A percentile compares a stretch with the other conserved stretches of the same genome.
phyloP scores from a whole-genome alignment of 1,284 basidiomycete species.

The Dichomitus squalens region DNA sequence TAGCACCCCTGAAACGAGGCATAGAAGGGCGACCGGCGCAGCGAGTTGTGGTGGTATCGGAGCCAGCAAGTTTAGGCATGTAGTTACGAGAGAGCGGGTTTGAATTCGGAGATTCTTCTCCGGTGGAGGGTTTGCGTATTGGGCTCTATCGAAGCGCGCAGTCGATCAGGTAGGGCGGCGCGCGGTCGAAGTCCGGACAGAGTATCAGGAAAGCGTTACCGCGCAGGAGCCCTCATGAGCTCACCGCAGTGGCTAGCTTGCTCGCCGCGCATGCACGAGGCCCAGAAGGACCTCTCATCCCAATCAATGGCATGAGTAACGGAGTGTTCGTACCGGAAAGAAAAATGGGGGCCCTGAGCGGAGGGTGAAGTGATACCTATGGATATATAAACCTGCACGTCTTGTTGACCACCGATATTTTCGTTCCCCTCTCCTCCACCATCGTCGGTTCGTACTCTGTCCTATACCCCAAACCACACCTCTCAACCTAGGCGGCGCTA shows the following conservation, averaged over 20 bases:
- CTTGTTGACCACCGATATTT: neutral
- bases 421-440: neutral
- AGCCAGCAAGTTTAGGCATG: neutral
- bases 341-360: neutral
- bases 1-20: neutral
- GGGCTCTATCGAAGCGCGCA: neutral
- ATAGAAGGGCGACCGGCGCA: neutral
- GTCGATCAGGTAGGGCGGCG: neutral
- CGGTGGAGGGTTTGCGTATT: neutral
- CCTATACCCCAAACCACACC: neutral
- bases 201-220: neutral
- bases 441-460: neutral
- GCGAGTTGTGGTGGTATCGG: neutral
- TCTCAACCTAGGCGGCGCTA: too few species aligned
- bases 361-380: neutral
- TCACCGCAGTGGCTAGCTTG: neutral
- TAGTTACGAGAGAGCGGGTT: slow-evolving; percentile 2
- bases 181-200: neutral
- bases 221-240: neutral
- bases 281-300: neutral
- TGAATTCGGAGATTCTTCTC: neutral
- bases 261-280: slow-evolving; percentile 7
- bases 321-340: neutral
- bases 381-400: neutral
- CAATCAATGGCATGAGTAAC: too few species aligned